Evolutionary conservation across 495 filamentous ascomycete genomes (phyloP), one percentile per base, ranked within the genome.

Genomic region (Talaromyces liani): DNA sequence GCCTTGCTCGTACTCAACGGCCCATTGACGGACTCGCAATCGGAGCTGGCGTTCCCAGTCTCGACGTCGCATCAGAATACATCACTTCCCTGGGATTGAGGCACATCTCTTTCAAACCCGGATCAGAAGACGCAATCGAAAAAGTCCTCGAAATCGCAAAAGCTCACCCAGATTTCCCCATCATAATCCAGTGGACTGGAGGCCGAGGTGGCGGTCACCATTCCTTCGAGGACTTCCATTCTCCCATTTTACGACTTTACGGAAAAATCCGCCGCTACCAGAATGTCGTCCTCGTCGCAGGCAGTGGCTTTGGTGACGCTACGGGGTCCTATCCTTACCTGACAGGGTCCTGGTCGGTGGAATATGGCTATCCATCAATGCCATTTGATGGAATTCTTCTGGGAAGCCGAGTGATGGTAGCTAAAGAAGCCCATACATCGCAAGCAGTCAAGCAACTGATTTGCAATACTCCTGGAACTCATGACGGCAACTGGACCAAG

Each of bases 21-120:
- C 94, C 94, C 4, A 91, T 98, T 64, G 92, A 98, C 68, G 94
- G 94, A 69, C 81, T 98, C 41, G 94, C 93, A 12, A 97, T 97
- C 64, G 93, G 93, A 65, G 93, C 93, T 22, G 93, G 93, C 71
- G 92, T 97, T 4, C 93, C 93, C 0, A 95, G 91, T 1, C 91
- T 96, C 65, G 93, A 97, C 69, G 90, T 97, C 65, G 92, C 92
- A 24, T 90, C 92, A 66, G 92, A 96, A 72, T 97, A 96, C 71
- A 96, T 97, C 63, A 83, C 91, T 73, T 95, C 91, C 6, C 84
- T 97, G n/a, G 91, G 92, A 2, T 83, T 97, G 68, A 96, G 96
- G 77, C 91, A 96, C 68, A 95, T 97, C 63, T 84, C 90, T 6
- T 96, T 97, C 84, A 97, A 97, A 77, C 93, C 93, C 24, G 93